Percentiles rank a stretch among this genome's conserved stretches.
These are phyloP conservation scores for Rubroboletus pulcherrimus DNA, from an alignment of 768 basidiomycete genomes.

Conservation along the genomic window DNA sequence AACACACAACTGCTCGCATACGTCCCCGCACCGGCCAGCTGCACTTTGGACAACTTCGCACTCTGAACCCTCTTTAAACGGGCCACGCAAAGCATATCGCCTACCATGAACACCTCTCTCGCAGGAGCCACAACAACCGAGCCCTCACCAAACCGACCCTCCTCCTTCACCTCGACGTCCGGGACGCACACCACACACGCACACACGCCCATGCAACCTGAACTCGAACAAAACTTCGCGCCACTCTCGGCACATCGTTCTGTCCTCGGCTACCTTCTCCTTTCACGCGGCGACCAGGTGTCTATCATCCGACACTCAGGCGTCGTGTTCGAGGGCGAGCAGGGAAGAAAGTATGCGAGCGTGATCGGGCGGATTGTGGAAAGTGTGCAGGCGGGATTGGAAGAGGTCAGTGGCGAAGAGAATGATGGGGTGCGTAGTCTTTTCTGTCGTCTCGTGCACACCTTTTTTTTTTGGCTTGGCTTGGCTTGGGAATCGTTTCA, in stretches of 20 bases:
- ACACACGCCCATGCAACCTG: slow-evolving; percentile 52
- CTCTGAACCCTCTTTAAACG: slow-evolving; percentile 17
- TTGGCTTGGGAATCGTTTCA: neutral
- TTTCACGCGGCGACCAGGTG: slow-evolving; percentile 67
- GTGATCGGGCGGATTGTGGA: slow-evolving; percentile 75
- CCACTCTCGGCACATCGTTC: slow-evolving; percentile 77
- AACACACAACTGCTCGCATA: neutral
- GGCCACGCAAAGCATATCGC: slow-evolving; percentile 9
- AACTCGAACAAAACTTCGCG: slow-evolving; percentile 76
- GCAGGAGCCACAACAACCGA: slow-evolving; percentile 1
- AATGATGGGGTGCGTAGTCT: slow-evolving; percentile 49
- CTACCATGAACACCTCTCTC: slow-evolving; percentile 14
- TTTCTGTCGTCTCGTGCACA: neutral
- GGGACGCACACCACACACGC: slow-evolving; percentile 14
- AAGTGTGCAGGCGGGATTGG: slow-evolving; percentile 71
- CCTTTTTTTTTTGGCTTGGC: neutral
- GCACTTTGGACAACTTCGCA: neutral
- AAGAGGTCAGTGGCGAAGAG: slow-evolving; percentile 66
- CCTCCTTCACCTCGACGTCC: slow-evolving; percentile 8
- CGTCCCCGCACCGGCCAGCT: neutral
- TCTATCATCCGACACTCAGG: slow-evolving; percentile 84
- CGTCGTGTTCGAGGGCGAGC: slow-evolving; percentile 82
- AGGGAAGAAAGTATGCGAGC: slow-evolving; percentile 70
- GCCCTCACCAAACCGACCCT: neutral
- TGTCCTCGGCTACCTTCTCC: slow-evolving; percentile 82